These are phyloP conservation scores for Zygosaccharomyces sapae DNA, from an alignment of 1,139 yeast species.

Conservation along the genomic window DNA sequence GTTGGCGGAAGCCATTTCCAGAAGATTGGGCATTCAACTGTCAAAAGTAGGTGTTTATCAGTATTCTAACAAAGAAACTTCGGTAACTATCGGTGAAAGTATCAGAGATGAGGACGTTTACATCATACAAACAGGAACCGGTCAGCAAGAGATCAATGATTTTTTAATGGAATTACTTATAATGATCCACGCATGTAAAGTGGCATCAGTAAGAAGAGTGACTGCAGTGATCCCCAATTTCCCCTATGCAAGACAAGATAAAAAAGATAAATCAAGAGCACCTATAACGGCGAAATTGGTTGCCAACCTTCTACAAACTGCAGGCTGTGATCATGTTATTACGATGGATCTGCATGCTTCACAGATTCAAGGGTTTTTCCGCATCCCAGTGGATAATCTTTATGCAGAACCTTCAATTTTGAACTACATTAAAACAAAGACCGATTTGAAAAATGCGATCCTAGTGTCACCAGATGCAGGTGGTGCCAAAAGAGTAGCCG, in stretches of 20 bases:
- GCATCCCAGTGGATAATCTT: constrained; percentile 74
- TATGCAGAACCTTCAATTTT: constrained; percentile 78
- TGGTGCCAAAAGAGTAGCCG: constrained; percentile 80
- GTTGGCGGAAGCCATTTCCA: constrained; percentile 70
- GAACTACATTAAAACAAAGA: constrained; percentile 58
- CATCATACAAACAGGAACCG: constrained; percentile 68
- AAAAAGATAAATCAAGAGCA: constrained; percentile 76
- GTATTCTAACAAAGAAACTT: constrained; percentile 68
- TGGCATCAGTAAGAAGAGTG: constrained; percentile 74
- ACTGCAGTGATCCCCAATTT: constrained; percentile 78
- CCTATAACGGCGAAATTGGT: constrained; percentile 77
- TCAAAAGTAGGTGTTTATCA: constrained; percentile 65
- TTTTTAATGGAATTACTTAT: constrained; percentile 66
- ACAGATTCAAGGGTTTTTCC: constrained; percentile 79
- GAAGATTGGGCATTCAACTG: constrained; percentile 54
- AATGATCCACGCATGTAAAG: constrained; percentile 70
- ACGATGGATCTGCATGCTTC: constrained; percentile 84
- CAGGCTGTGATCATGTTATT: constrained; percentile 77
- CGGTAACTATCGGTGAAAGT: constrained; percentile 68
- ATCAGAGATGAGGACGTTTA: constrained; percentile 77
- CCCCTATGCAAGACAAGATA: constrained; percentile 81
- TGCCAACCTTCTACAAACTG: constrained; percentile 71
- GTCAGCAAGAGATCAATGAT: constrained; percentile 60
- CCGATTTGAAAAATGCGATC: constrained; percentile 56
- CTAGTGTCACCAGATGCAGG: constrained; percentile 84